phyloP scores from a whole-genome alignment of 2,329 filamentous ascomycete genomes.

The Graphiopsis chlorocephala region DNA sequence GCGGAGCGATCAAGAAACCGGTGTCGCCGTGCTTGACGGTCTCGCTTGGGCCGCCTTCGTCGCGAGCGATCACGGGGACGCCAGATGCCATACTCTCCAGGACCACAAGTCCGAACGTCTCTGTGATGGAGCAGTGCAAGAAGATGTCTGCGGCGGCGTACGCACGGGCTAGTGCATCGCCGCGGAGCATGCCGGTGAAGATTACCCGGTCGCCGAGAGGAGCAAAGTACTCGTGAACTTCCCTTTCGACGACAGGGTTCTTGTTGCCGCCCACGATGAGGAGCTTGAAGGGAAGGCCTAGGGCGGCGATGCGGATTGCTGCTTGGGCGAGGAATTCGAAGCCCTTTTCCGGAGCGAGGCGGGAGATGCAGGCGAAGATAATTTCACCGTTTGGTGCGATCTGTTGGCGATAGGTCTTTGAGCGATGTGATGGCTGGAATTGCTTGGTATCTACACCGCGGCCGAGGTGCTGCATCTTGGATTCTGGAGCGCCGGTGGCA shows the following conservation, averaged over 20 bases:
- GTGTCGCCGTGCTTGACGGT: conserved; percentile 60
- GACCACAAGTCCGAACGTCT: conserved; percentile 70
- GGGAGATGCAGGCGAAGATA: conserved; percentile 64
- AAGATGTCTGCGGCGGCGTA: conserved; percentile 70
- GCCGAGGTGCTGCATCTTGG: conserved; percentile 60
- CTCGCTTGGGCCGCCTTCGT: conserved; percentile 68
- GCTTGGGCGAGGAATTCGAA: conserved; percentile 64
- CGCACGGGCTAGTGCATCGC: conserved; percentile 59
- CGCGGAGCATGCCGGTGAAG: conserved; percentile 66
- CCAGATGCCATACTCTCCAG: conserved; percentile 70
- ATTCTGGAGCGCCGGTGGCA: conserved; percentile 52
- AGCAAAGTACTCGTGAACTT: conserved; percentile 60
- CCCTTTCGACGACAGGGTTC: conserved; percentile 60
- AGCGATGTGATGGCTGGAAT: conserved; percentile 57
- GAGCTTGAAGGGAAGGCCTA: conserved; percentile 60
- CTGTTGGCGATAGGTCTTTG: conserved; percentile 50
- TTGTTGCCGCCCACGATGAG: conserved; percentile 67
- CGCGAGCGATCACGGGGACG: conserved; percentile 65
- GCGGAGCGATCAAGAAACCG: conserved; percentile 59
- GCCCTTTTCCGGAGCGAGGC: conserved; percentile 68
- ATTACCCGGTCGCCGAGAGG: conserved; percentile 55
- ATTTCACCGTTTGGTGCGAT: conserved; percentile 62
- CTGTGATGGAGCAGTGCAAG: conserved; percentile 67
- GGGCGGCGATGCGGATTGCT: conserved; percentile 53
- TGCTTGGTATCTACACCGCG: conserved; percentile 63